Evolutionary conservation across 129 eudicot species (phyloP).

Genomic region (Calendula officinalis): DNA sequence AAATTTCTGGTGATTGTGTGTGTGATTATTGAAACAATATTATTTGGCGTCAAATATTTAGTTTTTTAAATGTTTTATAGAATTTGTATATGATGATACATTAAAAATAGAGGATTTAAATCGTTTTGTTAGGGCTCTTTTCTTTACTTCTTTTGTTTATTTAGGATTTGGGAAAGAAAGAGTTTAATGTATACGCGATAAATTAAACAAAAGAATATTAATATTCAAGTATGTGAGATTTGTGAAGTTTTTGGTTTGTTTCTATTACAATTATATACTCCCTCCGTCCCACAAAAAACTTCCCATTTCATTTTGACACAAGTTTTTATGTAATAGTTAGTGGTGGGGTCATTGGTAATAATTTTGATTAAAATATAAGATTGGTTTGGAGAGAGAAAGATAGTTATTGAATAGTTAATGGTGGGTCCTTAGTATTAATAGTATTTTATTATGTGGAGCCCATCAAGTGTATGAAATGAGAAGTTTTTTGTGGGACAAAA

Average conservation of each 20-base stretch:
- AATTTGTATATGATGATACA: not conserved
- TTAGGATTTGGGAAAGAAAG: not conserved
- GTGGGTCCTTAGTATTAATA: too few species aligned
- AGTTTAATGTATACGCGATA: not conserved
- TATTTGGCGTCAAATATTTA: conserved; percentile 13
- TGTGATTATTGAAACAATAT: conserved; percentile 8
- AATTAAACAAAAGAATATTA: not conserved
- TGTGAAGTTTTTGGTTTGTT: not conserved
- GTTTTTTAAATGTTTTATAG: not conserved
- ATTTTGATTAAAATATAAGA: too few species aligned
- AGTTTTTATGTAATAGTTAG: too few species aligned
- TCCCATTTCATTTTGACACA: too few species aligned
- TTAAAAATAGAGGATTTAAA: not conserved
- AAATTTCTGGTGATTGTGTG: not conserved
- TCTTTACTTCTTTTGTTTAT: not conserved
- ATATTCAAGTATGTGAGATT: not conserved
- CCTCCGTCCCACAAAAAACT: too few species aligned
- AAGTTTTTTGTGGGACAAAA: too few species aligned
- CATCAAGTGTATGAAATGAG: too few species aligned
- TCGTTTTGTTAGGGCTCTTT: not conserved
- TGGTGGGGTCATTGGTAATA: too few species aligned
- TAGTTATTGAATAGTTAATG: too few species aligned
- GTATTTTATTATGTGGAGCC: too few species aligned
- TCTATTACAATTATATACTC: too few species aligned
- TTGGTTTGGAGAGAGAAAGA: too few species aligned